These are phyloP conservation scores for Exophiala sp. DNA, from an alignment of 2,329 filamentous ascomycete species.

Conservation along the genomic window DNA sequence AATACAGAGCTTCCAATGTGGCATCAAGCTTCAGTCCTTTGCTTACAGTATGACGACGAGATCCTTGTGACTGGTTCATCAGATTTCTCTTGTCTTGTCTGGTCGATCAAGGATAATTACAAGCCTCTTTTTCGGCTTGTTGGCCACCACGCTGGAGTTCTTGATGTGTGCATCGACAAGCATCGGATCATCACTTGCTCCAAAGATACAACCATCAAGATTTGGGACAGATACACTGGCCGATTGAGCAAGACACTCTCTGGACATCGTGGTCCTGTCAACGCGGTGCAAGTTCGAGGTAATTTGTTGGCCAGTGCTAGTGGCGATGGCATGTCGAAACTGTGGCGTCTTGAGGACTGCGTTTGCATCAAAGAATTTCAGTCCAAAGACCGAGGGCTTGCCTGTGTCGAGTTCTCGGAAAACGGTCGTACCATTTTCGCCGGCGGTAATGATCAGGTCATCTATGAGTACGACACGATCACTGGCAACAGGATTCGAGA, in stretches of 20 bases:
- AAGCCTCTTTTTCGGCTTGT: conserved; percentile 72
- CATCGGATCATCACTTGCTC: conserved; percentile 94
- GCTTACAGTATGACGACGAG: conserved; percentile 86
- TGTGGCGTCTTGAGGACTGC: conserved; percentile 92
- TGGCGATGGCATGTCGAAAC: conserved; percentile 86
- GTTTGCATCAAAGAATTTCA: conserved; percentile 85
- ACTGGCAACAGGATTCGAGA: conserved; percentile 79
- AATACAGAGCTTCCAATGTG: conserved; percentile 42
- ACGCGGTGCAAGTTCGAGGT: conserved; percentile 90
- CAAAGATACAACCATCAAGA: conserved; percentile 89
- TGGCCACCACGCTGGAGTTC: conserved; percentile 79
- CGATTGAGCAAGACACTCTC: conserved; percentile 71
- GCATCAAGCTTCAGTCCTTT: conserved; percentile 90
- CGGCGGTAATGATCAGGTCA: conserved; percentile 91
- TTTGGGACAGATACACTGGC: conserved; percentile 85
- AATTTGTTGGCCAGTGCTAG: conserved; percentile 91
- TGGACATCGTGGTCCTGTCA: conserved; percentile 88
- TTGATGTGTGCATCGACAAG: conserved; percentile 90
- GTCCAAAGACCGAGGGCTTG: conserved; percentile 87
- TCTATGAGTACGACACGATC: conserved; percentile 92
- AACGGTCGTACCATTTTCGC: conserved; percentile 91
- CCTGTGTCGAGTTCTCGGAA: conserved; percentile 93
- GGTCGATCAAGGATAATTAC: conserved; percentile 76
- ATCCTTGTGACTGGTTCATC: conserved; percentile 95
- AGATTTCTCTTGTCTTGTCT: conserved; percentile 86